Conservation (phyloP, 257 asterid species). For the Solanum neorickii region DNA sequence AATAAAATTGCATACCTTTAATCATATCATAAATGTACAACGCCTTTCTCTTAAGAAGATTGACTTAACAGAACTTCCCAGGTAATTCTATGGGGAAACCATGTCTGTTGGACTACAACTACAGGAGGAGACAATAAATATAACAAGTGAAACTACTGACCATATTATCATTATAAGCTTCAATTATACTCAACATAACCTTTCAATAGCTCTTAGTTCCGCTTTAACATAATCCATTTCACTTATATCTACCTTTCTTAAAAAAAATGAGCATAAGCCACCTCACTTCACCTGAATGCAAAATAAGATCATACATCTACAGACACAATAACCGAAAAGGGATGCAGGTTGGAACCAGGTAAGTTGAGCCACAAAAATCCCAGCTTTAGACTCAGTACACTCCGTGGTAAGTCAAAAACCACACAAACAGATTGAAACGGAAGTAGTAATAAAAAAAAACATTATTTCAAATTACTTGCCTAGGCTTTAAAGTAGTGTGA, state of each 20-base stretch:
- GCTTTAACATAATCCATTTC: not conserved
- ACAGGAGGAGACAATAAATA: not conserved
- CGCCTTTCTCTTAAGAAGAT: not conserved
- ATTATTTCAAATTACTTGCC: slow-evolving; percentile 1
- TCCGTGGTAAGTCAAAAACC: no score
- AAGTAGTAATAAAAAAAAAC: no score
- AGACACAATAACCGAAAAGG: not conserved
- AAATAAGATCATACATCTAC: not conserved
- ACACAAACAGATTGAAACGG: no score
- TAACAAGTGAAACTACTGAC: not conserved
- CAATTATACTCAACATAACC: not conserved
- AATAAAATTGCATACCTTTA: not conserved
- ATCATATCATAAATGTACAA: not conserved
- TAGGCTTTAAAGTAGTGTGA: slow-evolving; percentile 80
- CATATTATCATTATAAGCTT: not conserved
- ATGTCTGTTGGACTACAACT: not conserved
- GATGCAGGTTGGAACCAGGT: not conserved
- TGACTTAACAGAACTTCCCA: not conserved
- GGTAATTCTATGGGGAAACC: not conserved
- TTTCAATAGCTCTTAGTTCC: not conserved
- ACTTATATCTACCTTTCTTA: not conserved
- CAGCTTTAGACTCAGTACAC: not conserved
- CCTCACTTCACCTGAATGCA: not conserved
- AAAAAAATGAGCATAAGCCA: not conserved
- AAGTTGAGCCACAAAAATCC: not conserved